Evolutionary conservation across 2,329 filamentous ascomycete species (phyloP), one percentile per base, ranked within the genome.

Genomic region (Aspergillus quadrilineatus): DNA sequence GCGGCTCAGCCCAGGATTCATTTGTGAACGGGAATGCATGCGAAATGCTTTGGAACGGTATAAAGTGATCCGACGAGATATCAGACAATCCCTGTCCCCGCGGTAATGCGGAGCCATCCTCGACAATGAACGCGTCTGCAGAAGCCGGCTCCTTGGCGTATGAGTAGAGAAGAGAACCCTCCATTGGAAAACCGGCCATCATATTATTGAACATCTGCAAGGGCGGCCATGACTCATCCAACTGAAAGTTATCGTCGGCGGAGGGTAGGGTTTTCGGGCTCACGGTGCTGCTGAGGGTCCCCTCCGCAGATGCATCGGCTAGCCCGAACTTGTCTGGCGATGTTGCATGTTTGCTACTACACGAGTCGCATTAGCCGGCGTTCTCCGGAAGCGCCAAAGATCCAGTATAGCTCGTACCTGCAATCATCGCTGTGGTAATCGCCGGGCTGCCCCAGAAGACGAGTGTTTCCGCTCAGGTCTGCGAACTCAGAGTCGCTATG

Each of bases 161-260:
- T 1, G 69, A 67, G 51, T 69, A 72, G 50, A 73, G 59, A 14
- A 71, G 60, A n/a, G 63, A 62, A 0, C 65, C 59, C 17, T 75
- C 71, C 53, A 72, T 59, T 7, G 71, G 67, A 60, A 74, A 68
- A 17, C 61, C 65, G 14, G 66, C 62, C 14, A 67, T 64, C 45
- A 71, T 65, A 26, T 69, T 59, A 59, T 72, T 70, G 63, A 71
- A 67, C 8, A 75, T 59, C 32, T 72, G 72, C 37, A 73, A 73
- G 6, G 71, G 71, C 28, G 71, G 67, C 72, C 72, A 75, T 52
- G 67, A 64, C 54, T 74, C 71, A 54, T 75, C 72, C 42, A 67
- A 54, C 36, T 72, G 72, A 44, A 70, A 72, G 58, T 72, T 71
- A 50, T 74, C 72, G 55, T 75, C 73, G 49, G 69, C 62, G 15